Percentiles rank a stretch among this genome's conserved stretches.
Conservation (phyloP, 495 filamentous ascomycete species). For the Penicillium ucsense region DNA sequence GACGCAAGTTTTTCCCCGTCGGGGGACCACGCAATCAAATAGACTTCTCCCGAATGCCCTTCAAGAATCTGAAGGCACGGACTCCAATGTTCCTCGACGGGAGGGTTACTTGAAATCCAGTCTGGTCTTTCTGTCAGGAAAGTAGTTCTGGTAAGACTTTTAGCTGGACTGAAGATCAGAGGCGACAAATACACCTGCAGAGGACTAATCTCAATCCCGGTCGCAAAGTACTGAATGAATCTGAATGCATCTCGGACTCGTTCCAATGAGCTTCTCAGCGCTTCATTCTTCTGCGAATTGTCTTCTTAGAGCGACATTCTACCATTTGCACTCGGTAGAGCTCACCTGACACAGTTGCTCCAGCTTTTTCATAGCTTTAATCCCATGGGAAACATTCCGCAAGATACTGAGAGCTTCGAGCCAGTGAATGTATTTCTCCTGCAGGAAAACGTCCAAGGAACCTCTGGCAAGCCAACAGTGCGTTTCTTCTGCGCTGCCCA, state of each 20-base stretch:
- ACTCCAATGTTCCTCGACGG: background rate
- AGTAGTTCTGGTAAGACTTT: background rate
- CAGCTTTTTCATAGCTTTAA: background rate
- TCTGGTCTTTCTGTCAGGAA: background rate
- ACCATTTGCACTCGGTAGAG: background rate
- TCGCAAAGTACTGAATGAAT: too few species aligned
- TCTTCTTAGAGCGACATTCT: background rate
- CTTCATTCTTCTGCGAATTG: background rate
- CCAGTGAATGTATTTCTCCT: background rate
- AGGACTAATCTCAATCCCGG: too few species aligned
- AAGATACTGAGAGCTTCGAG: background rate
- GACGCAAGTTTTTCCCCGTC: background rate
- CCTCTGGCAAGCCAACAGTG: background rate
- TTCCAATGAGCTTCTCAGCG: background rate
- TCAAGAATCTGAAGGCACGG: background rate
- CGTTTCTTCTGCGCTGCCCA: too few species aligned
- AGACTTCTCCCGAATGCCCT: background rate
- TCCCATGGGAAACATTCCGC: background rate
- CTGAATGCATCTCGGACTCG: background rate
- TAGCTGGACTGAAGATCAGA: background rate
- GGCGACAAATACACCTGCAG: too few species aligned
- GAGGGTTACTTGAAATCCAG: background rate
- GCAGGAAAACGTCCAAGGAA: background rate
- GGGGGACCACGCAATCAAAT: background rate
- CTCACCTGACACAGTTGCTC: background rate